A percentile compares a stretch with the other conserved stretches of the same genome.
Conservation (phyloP, 768 basidiomycete species). For the Lactarius psammicola region DNA sequence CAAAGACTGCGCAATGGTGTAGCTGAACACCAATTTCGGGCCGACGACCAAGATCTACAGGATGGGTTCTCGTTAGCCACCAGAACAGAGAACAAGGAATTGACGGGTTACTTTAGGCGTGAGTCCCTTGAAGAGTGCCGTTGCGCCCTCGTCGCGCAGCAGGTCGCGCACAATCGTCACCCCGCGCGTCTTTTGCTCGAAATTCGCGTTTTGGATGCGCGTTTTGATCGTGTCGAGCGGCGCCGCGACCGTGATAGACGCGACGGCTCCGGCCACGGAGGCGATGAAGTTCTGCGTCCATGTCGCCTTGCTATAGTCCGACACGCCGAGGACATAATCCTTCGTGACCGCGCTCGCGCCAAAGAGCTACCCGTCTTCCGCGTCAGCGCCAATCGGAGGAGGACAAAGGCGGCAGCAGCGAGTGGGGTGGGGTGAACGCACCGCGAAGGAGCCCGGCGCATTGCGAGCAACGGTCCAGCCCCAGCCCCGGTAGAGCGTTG, state of each 20-base stretch:
- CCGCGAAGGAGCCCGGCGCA: constrained; percentile 93
- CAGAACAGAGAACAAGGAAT: background rate
- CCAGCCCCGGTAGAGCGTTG: constrained; percentile 93
- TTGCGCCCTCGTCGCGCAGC: constrained; percentile 77
- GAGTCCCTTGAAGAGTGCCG: constrained; percentile 93
- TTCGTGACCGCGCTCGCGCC: constrained; percentile 95
- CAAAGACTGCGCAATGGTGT: constrained; percentile 93
- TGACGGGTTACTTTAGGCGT: constrained; percentile 76
- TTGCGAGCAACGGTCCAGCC: constrained; percentile 99
- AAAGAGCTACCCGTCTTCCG: constrained; percentile 63
- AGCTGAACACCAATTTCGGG: constrained; percentile 97
- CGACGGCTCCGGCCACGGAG: constrained; percentile 89
- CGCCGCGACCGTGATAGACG: constrained; percentile 94
- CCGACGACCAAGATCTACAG: constrained; percentile 88
- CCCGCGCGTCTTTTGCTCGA: constrained; percentile 80
- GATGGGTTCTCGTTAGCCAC: background rate
- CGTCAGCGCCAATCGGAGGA: background rate
- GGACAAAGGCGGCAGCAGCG: too few species aligned
- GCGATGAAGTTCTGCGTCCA: constrained; percentile 98
- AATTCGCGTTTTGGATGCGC: constrained; percentile 98
- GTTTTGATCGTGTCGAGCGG: constrained; percentile 97
- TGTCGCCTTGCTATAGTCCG: constrained; percentile 92
- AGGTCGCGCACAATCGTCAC: constrained; percentile 81
- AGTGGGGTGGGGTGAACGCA: constrained; percentile 48
- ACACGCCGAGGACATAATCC: constrained; percentile 85